Conservation (phyloP, 192 early-diverging fungal genomes). For the Jimgerdemannia flammicorona region DNA sequence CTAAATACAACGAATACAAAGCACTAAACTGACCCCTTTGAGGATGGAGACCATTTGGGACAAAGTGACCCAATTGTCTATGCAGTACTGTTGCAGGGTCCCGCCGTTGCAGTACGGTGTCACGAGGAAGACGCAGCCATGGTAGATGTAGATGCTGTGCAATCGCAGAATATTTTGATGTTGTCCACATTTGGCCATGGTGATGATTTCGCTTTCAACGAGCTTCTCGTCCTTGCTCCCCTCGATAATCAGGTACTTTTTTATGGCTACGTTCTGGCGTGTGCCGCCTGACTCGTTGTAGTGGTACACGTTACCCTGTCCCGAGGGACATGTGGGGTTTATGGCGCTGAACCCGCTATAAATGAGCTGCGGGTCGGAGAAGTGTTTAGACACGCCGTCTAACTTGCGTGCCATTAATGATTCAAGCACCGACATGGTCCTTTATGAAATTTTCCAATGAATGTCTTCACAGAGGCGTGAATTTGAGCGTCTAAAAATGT, state of each 20-base stretch:
- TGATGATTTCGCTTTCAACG: slow-evolving; percentile 35
- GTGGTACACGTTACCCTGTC: slow-evolving; percentile 33
- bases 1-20: not conserved
- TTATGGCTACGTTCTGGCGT: not conserved
- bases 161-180: slow-evolving; percentile 29
- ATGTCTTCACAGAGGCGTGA: not conserved
- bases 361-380: slow-evolving; percentile 25
- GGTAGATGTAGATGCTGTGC: slow-evolving; percentile 21
- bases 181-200: slow-evolving; percentile 29
- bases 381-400: slow-evolving; percentile 26
- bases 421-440: not conserved
- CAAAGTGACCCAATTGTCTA: slow-evolving; percentile 28
- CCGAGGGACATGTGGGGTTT: slow-evolving; percentile 34
- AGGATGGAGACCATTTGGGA: slow-evolving; percentile 30
- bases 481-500: too few relatives aligned
- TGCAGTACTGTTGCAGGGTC: slow-evolving; percentile 31
- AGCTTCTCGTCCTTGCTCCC: slow-evolving; percentile 24
- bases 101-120: slow-evolving; percentile 36
- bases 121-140: slow-evolving; percentile 29
- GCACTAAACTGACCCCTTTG: slow-evolving; percentile 15
- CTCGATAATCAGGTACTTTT: slow-evolving; percentile 19
- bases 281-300: slow-evolving; percentile 17
- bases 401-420: not conserved
- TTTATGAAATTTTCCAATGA: not conserved
- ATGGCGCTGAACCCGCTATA: slow-evolving; percentile 24